These are phyloP conservation scores for Leishmania turanica DNA, from an alignment of 208 protist species.

Conservation along the genomic window DNA sequence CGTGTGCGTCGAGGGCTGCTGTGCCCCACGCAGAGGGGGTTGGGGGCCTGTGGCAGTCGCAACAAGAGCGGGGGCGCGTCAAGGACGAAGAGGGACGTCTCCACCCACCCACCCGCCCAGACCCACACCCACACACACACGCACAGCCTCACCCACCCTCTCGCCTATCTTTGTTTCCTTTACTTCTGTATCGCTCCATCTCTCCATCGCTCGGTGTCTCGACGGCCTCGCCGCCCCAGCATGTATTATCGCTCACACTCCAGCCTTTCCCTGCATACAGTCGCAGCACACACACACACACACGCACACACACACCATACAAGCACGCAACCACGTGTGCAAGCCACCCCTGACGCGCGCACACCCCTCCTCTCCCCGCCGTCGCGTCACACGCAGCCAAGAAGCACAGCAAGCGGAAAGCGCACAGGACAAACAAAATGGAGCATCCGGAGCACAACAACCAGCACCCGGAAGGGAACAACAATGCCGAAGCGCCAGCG, in stretches of 20 bases:
- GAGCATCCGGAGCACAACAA: constrained; percentile 29
- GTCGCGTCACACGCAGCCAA: constrained; percentile 2
- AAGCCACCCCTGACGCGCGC: not conserved
- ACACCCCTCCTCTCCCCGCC: not conserved
- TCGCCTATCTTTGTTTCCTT: not conserved
- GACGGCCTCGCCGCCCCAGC: not conserved
- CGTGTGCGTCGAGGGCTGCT: not conserved
- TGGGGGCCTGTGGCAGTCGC: not conserved
- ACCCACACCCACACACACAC: not conserved
- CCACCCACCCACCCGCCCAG: too few relatives aligned
- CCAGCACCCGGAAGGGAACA: constrained; percentile 18
- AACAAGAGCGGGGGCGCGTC: not conserved
- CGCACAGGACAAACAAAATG: constrained; percentile 7
- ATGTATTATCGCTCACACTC: not conserved
- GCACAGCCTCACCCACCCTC: not conserved
- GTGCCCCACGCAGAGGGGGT: not conserved
- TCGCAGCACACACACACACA: not conserved
- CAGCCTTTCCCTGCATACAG: not conserved
- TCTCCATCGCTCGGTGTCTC: not conserved
- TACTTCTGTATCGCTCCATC: not conserved
- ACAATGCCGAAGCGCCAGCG: constrained; percentile 24
- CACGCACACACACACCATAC: not conserved
- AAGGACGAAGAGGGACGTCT: not conserved
- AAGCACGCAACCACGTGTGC: not conserved
- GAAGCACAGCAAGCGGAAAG: not conserved